Percentiles rank a stretch among this genome's conserved stretches.
phyloP scores from a whole-genome alignment of 1,284 basidiomycete species.

The Puccinia polysora region DNA sequence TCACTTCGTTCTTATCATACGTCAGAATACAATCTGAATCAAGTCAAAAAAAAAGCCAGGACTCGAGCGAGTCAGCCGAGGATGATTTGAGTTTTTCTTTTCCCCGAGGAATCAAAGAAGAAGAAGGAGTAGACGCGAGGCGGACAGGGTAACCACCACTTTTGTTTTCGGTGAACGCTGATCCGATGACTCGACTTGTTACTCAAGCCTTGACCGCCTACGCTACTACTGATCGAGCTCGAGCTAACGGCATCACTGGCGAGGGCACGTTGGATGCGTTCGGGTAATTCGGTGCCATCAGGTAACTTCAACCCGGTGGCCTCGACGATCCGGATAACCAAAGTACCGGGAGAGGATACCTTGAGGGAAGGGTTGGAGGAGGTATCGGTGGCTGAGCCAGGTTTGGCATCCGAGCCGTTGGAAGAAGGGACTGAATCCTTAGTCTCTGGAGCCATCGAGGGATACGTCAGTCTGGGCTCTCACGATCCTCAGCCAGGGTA shows the following conservation, averaged over 20 bases:
- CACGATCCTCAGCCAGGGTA: too few relatives aligned
- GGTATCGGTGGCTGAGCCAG: conserved; percentile 1
- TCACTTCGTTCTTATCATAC: conserved; percentile 29
- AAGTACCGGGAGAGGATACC: conserved; percentile 64
- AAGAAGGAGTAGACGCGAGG: not conserved
- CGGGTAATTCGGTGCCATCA: conserved; percentile 63
- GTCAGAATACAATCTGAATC: conserved; percentile 29
- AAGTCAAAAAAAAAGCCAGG: not conserved
- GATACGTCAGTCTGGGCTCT: too few relatives aligned
- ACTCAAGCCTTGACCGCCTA: not conserved
- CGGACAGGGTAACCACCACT: conserved; percentile 31
- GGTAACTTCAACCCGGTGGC: conserved; percentile 71
- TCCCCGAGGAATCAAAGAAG: not conserved
- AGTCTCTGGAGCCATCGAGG: too few relatives aligned
- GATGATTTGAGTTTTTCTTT: too few relatives aligned
- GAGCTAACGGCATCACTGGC: conserved; percentile 49
- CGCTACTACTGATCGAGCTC: not conserved
- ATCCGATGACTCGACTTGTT: not conserved
- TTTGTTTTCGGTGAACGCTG: conserved; percentile 29
- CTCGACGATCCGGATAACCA: conserved; percentile 76
- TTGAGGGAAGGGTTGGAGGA: conserved; percentile 50
- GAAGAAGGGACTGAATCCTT: conserved; percentile 6
- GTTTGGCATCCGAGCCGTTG: conserved; percentile 16
- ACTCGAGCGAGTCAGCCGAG: too few relatives aligned
- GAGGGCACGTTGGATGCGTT: conserved; percentile 68